A percentile compares a stretch with the other conserved stretches of the same genome.
phyloP scores from a whole-genome alignment of 441 rosid species.

The Pelargonium fulgidum region DNA sequence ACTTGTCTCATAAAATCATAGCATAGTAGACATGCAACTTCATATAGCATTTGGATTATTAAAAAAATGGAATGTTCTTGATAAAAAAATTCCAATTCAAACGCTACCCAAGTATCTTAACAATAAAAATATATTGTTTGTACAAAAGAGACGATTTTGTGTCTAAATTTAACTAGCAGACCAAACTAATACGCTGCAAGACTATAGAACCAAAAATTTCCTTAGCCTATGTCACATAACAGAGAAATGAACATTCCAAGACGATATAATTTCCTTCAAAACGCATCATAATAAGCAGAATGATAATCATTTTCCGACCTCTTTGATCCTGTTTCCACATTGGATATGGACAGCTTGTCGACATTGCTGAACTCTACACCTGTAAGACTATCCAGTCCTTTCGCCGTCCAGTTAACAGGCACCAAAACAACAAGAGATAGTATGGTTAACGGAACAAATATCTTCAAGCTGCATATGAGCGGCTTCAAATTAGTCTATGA shows the following conservation, averaged over 20 bases:
- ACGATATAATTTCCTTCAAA: too few species aligned
- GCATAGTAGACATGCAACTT: background rate
- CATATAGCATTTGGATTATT: background rate
- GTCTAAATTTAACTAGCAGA: too few species aligned
- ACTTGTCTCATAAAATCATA: constrained; percentile 9
- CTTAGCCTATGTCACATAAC: too few species aligned
- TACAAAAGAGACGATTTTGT: too few species aligned
- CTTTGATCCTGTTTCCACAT: constrained; percentile 66
- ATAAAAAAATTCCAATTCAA: background rate
- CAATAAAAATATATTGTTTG: too few species aligned
- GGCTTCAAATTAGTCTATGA: background rate
- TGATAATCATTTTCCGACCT: constrained; percentile 34
- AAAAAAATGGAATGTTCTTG: background rate
- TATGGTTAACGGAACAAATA: constrained; percentile 70
- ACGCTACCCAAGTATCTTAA: too few species aligned
- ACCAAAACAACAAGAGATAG: constrained; percentile 70
- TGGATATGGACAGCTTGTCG: constrained; percentile 95
- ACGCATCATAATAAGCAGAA: too few species aligned
- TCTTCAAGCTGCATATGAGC: constrained; percentile 49
- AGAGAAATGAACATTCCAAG: too few species aligned
- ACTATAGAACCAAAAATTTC: too few species aligned
- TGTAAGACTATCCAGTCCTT: constrained; percentile 38
- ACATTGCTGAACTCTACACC: constrained; percentile 77
- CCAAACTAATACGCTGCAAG: too few species aligned
- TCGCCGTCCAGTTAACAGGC: constrained; percentile 90